Conservation (phyloP, 139 green algal genomes). For the Dunaliella sp. region DNA sequence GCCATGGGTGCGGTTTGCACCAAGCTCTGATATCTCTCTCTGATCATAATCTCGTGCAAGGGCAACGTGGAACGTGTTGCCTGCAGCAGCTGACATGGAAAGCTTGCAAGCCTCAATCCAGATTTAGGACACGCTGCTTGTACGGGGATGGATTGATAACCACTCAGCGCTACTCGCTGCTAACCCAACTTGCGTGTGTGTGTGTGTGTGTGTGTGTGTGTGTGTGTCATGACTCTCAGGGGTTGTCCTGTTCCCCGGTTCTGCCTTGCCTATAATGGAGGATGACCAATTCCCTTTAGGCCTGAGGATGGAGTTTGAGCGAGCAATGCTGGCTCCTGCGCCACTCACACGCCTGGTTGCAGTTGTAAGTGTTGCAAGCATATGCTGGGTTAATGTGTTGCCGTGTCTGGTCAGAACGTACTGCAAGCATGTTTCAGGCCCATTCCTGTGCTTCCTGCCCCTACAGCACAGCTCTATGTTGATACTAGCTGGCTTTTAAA, state of each 20-base stretch:
- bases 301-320: background rate
- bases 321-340: background rate
- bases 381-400: too few species aligned
- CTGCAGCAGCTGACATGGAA: too few species aligned
- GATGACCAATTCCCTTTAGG: background rate
- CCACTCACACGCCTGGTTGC: background rate
- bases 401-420: too few species aligned
- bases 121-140: background rate
- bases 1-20: too few species aligned
- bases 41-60: too few species aligned
- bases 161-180: background rate
- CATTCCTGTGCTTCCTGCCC: background rate
- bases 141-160: background rate
- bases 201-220: background rate
- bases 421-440: too few species aligned
- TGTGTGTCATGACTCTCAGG: background rate
- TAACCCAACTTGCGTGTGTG: background rate
- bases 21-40: too few species aligned
- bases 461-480: background rate
- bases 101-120: background rate
- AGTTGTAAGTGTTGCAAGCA: background rate
- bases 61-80: too few species aligned
- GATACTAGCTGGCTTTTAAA: background rate
- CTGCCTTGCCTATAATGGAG: background rate
- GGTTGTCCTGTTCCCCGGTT: background rate